Base-by-base conservation (phyloP, 306 rosid genomes). In the Lagenaria siceraria region DNA sequence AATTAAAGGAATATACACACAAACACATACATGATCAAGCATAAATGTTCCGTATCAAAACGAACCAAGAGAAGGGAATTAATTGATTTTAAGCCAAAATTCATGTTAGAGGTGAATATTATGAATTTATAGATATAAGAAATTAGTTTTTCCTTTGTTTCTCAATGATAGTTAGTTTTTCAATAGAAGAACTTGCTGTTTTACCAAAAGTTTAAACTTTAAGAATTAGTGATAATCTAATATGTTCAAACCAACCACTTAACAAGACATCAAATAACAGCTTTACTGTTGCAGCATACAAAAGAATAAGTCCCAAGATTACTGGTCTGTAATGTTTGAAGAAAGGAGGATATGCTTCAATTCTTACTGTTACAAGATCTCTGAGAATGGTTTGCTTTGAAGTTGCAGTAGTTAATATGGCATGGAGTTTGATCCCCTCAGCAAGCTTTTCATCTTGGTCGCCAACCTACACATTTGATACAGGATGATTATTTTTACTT, bases 391-490 rank as follows among this genome's bases (percentile, higher is more conserved):
- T 90, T 78, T 95, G 84, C 80, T 95, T 95, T 31, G 98, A 92
- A 58, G 98, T 86, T 79, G 90, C 62, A 59, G 97, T 95, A 53
- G 99, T 81, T 81, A 92, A 80, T 85, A 95, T n/a, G 62, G 98
- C 99, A 81, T 82, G 83, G 54, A 95, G 98, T 82, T 90, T 95
- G 88, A 95, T 95, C 77, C 99, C 99, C 88, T 90, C 97, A 29
- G 99, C 99, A 79, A 95, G 98, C 80, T 95, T 95, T 81, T 95
- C 99, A 5, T 95, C 97, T 81, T 87, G 87, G 33, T 92, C 99
- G 0, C 99, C 99, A 85, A 95, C 99, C 99, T 95, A 78, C 52
- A 65, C 24, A 49, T 64, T 43, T 43, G 17, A 76, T 31, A n/a
- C 38, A 4, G 70, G 31, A 17, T 27, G 59, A 72, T 48, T 49